Conservation (phyloP, 441 rosid genomes). For the Metrosideros polymorpha region DNA sequence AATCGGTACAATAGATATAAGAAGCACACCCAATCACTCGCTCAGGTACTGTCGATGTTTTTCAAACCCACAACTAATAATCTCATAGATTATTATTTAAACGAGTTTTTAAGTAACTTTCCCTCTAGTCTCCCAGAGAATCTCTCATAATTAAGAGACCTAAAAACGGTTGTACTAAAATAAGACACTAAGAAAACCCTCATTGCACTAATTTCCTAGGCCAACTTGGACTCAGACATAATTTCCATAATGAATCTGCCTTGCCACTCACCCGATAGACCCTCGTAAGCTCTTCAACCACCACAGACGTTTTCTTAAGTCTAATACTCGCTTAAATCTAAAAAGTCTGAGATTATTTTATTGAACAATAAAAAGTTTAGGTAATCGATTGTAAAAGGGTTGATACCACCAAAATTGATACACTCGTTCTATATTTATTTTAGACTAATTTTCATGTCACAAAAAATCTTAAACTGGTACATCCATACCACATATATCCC, state of each 20-base stretch:
- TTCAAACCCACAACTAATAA: not conserved
- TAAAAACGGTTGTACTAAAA: too few species aligned
- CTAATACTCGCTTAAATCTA: not conserved
- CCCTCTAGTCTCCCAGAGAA: not conserved
- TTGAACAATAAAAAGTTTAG: not conserved
- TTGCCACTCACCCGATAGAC: not conserved
- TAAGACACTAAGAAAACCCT: not conserved
- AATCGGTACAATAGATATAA: not conserved
- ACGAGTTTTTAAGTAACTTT: not conserved
- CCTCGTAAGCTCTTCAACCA: not conserved
- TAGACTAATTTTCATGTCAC: too few species aligned
- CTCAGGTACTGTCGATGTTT: not conserved
- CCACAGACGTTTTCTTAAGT: not conserved
- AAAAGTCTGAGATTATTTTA: not conserved
- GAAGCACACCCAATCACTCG: not conserved
- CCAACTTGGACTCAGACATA: not conserved
- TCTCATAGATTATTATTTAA: too few species aligned
- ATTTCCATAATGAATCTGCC: rapidly evolving
- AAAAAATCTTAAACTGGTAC: too few species aligned
- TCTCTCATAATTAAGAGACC: not conserved
- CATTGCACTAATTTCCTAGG: not conserved
- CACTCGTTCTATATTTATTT: not conserved
- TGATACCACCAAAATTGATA: not conserved
- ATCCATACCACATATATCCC: too few species aligned
- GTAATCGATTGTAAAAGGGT: not conserved